Base-by-base conservation (phyloP, 352 stramenopile species). In the Globisporangium mamillatum region DNA sequence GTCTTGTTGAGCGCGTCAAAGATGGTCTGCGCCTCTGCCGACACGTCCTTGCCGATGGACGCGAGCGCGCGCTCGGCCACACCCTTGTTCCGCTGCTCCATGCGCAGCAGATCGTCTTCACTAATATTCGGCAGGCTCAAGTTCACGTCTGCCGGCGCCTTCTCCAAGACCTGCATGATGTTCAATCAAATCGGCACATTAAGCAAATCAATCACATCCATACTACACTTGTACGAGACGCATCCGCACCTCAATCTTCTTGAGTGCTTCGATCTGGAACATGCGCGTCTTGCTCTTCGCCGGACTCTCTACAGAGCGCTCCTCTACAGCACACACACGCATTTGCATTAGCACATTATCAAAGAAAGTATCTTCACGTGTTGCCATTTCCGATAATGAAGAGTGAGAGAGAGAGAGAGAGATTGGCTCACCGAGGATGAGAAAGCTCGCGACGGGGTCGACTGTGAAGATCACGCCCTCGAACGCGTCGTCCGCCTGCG, bases 1-100 rank as follows among this genome's bases (percentile, higher is more conserved):
- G 89, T 96, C 74, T 96, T 96, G 78, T 94, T 94, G 55, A 96
- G 84, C 38, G 87, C 87, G 66, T 96, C 88, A 57, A 96, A 96
- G 71, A 95, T 91, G 44, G 74, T 68, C 65, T 96, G 89, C 29
- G 87, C 87, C 63, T 93, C 79, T 2, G 71, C 67, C 6, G 76
- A 78, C 56, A 96, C 89, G 56, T 77, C 79, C 74, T 91, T 88
- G 61, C 89, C 89, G 54, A 95, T 94, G 25, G 87, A 93, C 20
- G 87, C 87, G 50, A 95, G 70, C 24, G 86, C 87, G 18, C 82
- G 82, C 75, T 91, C 79, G 0, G 85, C 84, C 22, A 87, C 66
- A 5, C 66, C 75, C 71, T 91, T 93, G 71, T 91, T 93, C 48
- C 82, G 79, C 75, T 91, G 79, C 75, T 95, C 87, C 69, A 91